Evolutionary conservation across 306 rosid species (phyloP).

Genomic region (Senna tora): DNA sequence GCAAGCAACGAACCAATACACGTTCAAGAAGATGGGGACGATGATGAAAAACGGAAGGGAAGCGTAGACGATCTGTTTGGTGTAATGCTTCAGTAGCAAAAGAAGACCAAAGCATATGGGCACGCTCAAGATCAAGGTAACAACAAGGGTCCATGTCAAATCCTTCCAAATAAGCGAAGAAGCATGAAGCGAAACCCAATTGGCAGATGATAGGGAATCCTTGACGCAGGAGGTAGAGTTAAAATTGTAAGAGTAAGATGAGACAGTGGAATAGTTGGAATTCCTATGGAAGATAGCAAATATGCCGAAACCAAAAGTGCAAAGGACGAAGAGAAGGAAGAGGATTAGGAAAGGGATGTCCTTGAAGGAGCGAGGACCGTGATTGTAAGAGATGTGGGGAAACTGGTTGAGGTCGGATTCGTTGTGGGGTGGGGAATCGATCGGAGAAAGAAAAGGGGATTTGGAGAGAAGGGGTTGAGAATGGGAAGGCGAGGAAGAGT

Average conservation of each 20-base stretch:
- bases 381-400: constrained; percentile 76
- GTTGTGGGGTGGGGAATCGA: constrained; percentile 33
- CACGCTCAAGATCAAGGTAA: constrained; percentile 60
- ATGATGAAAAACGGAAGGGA: constrained; percentile 67
- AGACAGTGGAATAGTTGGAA: constrained; percentile 45
- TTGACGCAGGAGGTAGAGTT: constrained; percentile 61
- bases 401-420: constrained; percentile 65
- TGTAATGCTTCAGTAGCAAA: constrained; percentile 68
- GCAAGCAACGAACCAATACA: constrained; percentile 93
- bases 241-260: constrained; percentile 60
- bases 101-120: constrained; percentile 73
- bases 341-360: constrained; percentile 76
- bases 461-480: constrained; percentile 64
- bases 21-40: constrained; percentile 74
- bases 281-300: constrained; percentile 70
- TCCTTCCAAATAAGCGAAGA: constrained; percentile 43
- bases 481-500: constrained; percentile 42
- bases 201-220: neutral
- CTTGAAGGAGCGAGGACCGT: constrained; percentile 64
- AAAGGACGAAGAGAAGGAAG: constrained; percentile 64
- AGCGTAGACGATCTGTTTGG: constrained; percentile 80
- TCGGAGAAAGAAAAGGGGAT: constrained; percentile 35
- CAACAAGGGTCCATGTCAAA: constrained; percentile 75
- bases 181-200: constrained; percentile 25
- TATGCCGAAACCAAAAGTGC: constrained; percentile 75